Conservation (phyloP, 1,139 yeast species). For the Blastobotrys ciferrii region DNA sequence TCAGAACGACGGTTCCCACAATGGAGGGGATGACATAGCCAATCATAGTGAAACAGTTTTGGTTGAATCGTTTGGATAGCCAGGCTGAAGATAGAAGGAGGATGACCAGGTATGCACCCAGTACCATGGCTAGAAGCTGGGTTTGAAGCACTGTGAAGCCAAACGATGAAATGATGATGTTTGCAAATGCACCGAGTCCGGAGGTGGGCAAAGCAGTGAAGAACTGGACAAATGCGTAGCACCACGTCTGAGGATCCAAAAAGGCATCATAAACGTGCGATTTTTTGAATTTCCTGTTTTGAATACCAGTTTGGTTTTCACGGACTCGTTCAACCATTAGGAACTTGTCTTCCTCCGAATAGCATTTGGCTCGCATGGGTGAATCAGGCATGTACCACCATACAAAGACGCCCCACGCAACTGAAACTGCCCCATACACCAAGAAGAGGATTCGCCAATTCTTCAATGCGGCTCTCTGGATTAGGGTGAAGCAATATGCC, state of each 20-base stretch:
- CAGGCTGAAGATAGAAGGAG: constrained; percentile 12
- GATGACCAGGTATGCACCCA: constrained; percentile 11
- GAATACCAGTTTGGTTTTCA: constrained; percentile 48
- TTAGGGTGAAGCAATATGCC: constrained; percentile 38
- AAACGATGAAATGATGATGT: constrained; percentile 40
- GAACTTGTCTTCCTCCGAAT: constrained; percentile 48
- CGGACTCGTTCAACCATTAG: constrained; percentile 53
- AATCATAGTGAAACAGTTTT: constrained; percentile 10
- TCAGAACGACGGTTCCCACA: constrained; percentile 12
- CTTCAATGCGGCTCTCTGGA: constrained; percentile 44
- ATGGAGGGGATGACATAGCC: constrained; percentile 11
- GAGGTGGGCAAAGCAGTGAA: constrained; percentile 52
- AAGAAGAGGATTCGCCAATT: constrained; percentile 63
- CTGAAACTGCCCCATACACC: constrained; percentile 53
- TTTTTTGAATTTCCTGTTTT: constrained; percentile 51
- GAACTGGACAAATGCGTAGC: constrained; percentile 44
- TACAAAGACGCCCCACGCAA: constrained; percentile 46
- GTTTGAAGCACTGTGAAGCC: constrained; percentile 39
- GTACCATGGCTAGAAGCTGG: constrained; percentile 16
- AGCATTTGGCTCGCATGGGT: constrained; percentile 54
- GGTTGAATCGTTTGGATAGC: constrained; percentile 9
- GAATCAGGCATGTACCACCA: constrained; percentile 49
- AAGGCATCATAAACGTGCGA: constrained; percentile 50
- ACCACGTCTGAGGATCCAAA: constrained; percentile 48
- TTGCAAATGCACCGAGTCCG: constrained; percentile 48